Percentiles rank a stretch among this genome's conserved stretches.
phyloP scores from a whole-genome alignment of 345 rosid species.

The Clarkia xantiana region DNA sequence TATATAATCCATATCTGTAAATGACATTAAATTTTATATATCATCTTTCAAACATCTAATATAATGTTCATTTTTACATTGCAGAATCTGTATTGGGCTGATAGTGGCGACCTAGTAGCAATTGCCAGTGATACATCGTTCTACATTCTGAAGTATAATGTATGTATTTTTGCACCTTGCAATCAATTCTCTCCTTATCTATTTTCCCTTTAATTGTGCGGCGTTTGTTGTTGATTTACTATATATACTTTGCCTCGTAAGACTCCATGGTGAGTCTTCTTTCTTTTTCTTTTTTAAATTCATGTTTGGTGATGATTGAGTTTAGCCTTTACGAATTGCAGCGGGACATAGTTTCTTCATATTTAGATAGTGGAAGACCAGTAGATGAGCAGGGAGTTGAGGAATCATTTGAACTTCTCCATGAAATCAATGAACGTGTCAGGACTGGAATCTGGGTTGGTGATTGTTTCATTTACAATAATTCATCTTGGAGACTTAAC shows the following conservation, averaged over 20 bases:
- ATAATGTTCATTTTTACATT: conserved; percentile 5
- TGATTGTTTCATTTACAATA: conserved; percentile 97
- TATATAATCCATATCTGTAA: not conserved
- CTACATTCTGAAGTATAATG: conserved; percentile 90
- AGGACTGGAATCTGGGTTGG: conserved; percentile 99
- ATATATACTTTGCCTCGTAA: too few relatives aligned
- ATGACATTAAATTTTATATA: not conserved
- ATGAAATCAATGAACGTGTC: conserved; percentile 95
- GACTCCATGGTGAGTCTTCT: not conserved
- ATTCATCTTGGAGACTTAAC: conserved; percentile 95
- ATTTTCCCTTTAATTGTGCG: too few relatives aligned
- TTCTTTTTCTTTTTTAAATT: not conserved
- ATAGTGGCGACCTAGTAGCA: conserved; percentile 93
- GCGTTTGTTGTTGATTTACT: too few relatives aligned
- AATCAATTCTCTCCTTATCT: not conserved
- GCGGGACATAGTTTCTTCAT: conserved; percentile 80
- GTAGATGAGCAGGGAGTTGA: conserved; percentile 98
- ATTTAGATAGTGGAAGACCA: conserved; percentile 77
- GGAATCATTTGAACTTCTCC: conserved; percentile 98
- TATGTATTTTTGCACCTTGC: conserved; percentile 18
- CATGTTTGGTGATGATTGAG: not conserved
- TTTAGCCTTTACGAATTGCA: conserved; percentile 18
- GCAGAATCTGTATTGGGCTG: conserved; percentile 99
- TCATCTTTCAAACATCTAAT: not conserved
- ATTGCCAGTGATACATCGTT: conserved; percentile 94